Percentiles rank a stretch among this genome's conserved stretches.
These are phyloP conservation scores for Phialocephala sp. DNA, from an alignment of 2,329 filamentous ascomycete species.

Conservation along the genomic window DNA sequence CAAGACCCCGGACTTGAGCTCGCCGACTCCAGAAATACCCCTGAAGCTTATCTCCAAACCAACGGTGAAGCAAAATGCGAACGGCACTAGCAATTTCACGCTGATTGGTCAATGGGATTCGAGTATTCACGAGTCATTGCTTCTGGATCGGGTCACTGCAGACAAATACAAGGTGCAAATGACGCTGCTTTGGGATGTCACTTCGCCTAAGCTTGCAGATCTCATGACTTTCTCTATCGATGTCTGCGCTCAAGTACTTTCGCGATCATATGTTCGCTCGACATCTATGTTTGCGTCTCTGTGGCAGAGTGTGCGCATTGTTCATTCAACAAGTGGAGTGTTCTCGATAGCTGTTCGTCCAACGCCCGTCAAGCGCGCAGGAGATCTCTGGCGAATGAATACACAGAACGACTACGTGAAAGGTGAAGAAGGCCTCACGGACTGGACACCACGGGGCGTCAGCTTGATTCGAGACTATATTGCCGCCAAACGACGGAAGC, in stretches of 20 bases:
- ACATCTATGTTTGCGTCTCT: conserved; percentile 86
- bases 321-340: conserved; percentile 84
- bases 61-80: conserved; percentile 81
- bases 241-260: conserved; percentile 81
- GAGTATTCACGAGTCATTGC: conserved; percentile 86
- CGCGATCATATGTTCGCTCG: conserved; percentile 82
- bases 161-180: conserved; percentile 93
- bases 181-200: conserved; percentile 83
- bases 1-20: conserved; percentile 80
- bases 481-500: conserved; percentile 72
- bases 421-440: conserved; percentile 83
- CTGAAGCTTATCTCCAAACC: conserved; percentile 81
- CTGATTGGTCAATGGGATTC: conserved; percentile 97
- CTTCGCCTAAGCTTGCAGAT: conserved; percentile 81
- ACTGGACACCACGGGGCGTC: conserved; percentile 89
- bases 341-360: conserved; percentile 89
- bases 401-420: conserved; percentile 96
- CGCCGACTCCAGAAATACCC: conserved; percentile 73
- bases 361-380: conserved; percentile 86
- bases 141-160: conserved; percentile 92
- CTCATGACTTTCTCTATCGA: conserved; percentile 88
- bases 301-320: conserved; percentile 83
- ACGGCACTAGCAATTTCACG: conserved; percentile 86
- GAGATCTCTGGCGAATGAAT: conserved; percentile 95
- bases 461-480: conserved; percentile 92